Percentiles rank a stretch among this genome's conserved stretches.
Evolutionary conservation across 805 yeast genomes (phyloP).

Genomic region (Metschnikowia bowlesiae): DNA sequence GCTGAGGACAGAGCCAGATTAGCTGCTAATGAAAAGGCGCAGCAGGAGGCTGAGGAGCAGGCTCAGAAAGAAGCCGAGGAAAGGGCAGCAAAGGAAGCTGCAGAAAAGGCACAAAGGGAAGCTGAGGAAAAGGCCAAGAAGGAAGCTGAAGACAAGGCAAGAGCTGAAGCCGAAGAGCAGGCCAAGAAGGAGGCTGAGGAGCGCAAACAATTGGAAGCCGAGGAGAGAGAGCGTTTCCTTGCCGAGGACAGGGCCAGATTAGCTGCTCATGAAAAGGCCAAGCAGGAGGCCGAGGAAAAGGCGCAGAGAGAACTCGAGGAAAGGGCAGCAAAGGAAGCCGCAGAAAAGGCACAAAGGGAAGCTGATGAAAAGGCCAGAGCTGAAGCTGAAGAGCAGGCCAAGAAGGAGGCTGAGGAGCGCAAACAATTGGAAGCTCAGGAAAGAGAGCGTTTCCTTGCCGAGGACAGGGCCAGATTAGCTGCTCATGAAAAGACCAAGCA

Average conservation of each 20-base stretch:
- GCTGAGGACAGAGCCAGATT: conserved; percentile 12
- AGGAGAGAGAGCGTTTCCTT: conserved; percentile 1
- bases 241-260: conserved; percentile 10
- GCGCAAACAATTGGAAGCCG: conserved; percentile 20
- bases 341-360: no score
- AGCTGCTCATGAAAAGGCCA: conserved; percentile 22
- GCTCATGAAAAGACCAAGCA: background rate
- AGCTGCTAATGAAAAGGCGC: conserved; percentile 27
- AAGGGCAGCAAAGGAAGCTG: conserved; percentile 14
- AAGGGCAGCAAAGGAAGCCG: no score
- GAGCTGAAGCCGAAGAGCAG: background rate
- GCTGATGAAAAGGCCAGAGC: no score
- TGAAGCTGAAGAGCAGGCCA: no score
- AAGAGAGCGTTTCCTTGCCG: no score
- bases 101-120: background rate
- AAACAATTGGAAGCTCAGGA: no score
- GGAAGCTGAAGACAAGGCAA: background rate
- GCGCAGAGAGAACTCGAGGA: background rate
- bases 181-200: conserved; percentile 23
- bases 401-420: no score
- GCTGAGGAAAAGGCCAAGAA: conserved; percentile 6
- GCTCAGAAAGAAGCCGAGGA: conserved; percentile 13
- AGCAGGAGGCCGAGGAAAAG: conserved; percentile 4
- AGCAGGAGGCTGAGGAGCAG: conserved; percentile 12
- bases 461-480: no score